Evolutionary conservation across 169 alveolate genomes (phyloP).

Genomic region (Eimeria zaria): DNA sequence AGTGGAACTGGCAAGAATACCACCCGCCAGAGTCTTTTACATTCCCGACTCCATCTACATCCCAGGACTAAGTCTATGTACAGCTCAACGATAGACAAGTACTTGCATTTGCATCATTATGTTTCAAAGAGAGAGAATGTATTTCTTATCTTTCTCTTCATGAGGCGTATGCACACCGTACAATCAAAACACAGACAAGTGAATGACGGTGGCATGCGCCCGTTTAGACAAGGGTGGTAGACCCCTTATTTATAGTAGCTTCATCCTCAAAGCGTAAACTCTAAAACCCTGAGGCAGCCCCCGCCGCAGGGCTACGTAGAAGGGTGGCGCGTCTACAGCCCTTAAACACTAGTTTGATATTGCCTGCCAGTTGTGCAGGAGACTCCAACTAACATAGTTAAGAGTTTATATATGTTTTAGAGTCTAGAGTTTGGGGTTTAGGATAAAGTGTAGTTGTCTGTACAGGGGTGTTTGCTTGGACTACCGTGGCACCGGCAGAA

Average conservation of each 20-base stretch:
- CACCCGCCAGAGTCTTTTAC: slow-evolving; percentile 63
- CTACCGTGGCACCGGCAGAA: too few relatives aligned
- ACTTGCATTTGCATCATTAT: background rate
- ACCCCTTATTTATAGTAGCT: background rate
- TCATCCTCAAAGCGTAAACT: background rate
- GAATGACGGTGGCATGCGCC: background rate
- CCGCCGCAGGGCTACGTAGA: slow-evolving; percentile 7
- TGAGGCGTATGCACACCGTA: background rate
- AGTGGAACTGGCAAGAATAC: slow-evolving; percentile 63
- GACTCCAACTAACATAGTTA: background rate
- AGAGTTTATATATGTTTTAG: background rate
- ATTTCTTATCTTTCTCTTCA: background rate
- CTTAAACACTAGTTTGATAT: background rate
- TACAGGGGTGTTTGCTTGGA: too few relatives aligned
- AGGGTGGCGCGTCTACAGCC: background rate
- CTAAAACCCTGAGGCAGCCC: slow-evolving; percentile 7
- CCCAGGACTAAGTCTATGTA: background rate
- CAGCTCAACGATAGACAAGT: background rate
- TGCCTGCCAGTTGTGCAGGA: slow-evolving; percentile 8
- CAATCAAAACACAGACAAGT: background rate
- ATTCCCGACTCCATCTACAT: slow-evolving; percentile 4
- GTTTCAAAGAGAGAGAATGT: background rate
- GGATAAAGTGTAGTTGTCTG: too few relatives aligned
- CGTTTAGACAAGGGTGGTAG: background rate
- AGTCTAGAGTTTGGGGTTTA: too few relatives aligned